Conservation (phyloP, 2,329 filamentous ascomycete genomes). For the Fusarium marasasianum region DNA sequence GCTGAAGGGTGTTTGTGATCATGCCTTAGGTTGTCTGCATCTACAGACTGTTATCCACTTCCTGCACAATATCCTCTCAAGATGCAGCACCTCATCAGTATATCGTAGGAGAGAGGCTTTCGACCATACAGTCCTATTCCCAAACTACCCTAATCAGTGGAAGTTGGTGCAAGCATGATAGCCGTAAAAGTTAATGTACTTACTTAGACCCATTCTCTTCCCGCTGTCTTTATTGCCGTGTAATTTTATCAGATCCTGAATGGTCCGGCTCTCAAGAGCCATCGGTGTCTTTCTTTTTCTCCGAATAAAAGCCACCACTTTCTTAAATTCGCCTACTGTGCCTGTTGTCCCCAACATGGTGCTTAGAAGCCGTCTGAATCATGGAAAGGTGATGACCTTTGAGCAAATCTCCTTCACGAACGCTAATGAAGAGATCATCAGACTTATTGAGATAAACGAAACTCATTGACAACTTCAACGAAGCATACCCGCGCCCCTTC, state of each 20-base stretch:
- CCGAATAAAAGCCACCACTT: accelerated
- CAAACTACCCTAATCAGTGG: background rate
- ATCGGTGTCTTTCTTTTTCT: background rate
- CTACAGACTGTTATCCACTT: background rate
- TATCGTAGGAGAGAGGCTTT: background rate
- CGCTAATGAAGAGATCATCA: background rate
- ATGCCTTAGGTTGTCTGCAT: accelerated
- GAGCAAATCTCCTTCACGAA: background rate
- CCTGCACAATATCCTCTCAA: background rate
- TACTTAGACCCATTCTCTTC: background rate
- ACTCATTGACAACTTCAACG: background rate
- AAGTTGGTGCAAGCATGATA: background rate
- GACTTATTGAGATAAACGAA: background rate
- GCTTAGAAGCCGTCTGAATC: background rate
- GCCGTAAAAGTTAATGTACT: accelerated
- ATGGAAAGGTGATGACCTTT: background rate
- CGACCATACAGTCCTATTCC: accelerated
- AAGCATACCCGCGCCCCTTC: background rate
- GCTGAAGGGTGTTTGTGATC: background rate
- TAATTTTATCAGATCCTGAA: accelerated
- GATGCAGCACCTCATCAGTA: background rate
- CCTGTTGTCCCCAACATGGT: background rate
- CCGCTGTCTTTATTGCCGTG: background rate
- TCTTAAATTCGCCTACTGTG: background rate
- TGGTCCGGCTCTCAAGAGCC: background rate